Conservation (phyloP, 73 alveolate genomes). For the Durusdinium trenchii region DNA sequence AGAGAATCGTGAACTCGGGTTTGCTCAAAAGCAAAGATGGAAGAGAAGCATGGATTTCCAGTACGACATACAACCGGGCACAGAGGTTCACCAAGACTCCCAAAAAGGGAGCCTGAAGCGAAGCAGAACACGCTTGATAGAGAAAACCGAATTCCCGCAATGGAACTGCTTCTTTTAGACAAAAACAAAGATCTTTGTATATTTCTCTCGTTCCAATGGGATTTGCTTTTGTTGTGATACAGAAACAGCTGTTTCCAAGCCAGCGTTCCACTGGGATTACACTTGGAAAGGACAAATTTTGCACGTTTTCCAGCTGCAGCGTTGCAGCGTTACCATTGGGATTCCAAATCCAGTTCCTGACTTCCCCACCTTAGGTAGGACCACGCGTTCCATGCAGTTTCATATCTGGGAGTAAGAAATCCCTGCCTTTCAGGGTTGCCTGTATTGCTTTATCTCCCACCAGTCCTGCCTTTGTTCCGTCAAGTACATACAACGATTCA, state of each 20-base stretch:
- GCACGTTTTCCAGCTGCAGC: too few species aligned
- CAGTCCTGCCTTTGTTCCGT: too few species aligned
- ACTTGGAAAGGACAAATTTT: too few species aligned
- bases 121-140: not conserved
- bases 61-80: not conserved
- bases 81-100: not conserved
- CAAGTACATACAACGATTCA: too few species aligned
- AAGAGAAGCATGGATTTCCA: not conserved
- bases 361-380: too few species aligned
- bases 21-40: not conserved
- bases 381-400: too few species aligned
- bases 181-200: not conserved
- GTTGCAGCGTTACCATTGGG: too few species aligned
- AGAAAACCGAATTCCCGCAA: not conserved
- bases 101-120: not conserved
- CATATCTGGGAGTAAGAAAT: too few species aligned
- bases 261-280: too few species aligned
- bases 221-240: not conserved
- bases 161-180: not conserved
- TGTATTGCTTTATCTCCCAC: too few species aligned
- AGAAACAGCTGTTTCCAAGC: not conserved
- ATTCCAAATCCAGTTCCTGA: too few species aligned
- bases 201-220: not conserved
- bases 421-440: too few species aligned
- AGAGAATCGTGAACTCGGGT: not conserved